Base-by-base conservation (phyloP, 1,284 basidiomycete species). In the Boletus sp. region DNA sequence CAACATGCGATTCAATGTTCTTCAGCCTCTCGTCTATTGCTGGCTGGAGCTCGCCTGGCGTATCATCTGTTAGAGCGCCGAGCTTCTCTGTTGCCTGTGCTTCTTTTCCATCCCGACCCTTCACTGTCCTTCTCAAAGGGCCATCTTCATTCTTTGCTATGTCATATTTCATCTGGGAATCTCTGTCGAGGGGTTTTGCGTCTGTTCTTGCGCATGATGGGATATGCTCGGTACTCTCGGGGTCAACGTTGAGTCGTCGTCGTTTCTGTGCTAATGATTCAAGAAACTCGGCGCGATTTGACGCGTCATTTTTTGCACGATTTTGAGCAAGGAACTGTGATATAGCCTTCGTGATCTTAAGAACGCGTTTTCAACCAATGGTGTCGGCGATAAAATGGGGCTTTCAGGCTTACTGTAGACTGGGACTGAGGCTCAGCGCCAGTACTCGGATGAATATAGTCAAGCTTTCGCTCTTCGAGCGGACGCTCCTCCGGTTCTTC, bases 131-230 rank as follows among this genome's bases (percentile, higher is more conserved):
- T 29, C 77, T 73, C 35, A 90, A 67, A 0, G 87, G 86, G 0
- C 86, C 87, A 33, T 85, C 84, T 47, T 82, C 82, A 53, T 89
- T 88, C 65, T 81, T 86, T 20, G 82, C 83, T 49, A 90, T 84
- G 60, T 90, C 87, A 54, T 88, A 89, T 62, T 84, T 86, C 74
- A 90, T 88, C 60, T 89, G 88, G 0, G 78, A 66, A 48, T 88
- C 83, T 41, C 88, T 71, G 59, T 90, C 78, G 29, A 88, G 69
- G 0, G 73, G 68, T 59, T 80, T 84, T 22, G 86, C 82, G 52
- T 88, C 84, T 3, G 78, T 77, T 4, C 87, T 79, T 13, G 87
- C 86, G 55, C 85, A 88, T 6, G 85, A 84, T 2, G 72, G 26
- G 58, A 57, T 37, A 46, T 54, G 44, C 5, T 65, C 64, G 7